Evolutionary conservation across 2,329 filamentous ascomycete genomes (phyloP).

Genomic region (Exophiala sp.): DNA sequence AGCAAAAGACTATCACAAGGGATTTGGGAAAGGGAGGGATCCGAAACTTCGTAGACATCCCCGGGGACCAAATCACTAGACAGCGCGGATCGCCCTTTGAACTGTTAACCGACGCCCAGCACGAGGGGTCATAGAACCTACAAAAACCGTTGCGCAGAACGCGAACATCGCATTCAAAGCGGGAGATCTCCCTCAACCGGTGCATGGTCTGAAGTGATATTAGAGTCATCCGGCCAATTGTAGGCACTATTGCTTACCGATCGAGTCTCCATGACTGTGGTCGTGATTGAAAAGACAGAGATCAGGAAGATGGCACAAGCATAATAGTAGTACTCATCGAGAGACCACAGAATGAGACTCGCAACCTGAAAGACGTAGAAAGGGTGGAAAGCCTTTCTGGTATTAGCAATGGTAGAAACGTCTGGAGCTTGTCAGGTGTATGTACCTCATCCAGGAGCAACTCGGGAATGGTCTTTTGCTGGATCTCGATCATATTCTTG

Average conservation of each 20-base stretch:
- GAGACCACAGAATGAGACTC: constrained; percentile 86
- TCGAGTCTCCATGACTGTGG: constrained; percentile 83
- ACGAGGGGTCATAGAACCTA: constrained; percentile 39
- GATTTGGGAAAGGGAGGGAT: constrained; percentile 79
- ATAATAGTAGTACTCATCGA: constrained; percentile 98
- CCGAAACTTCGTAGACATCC: constrained; percentile 94
- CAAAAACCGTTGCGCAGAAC: constrained; percentile 94
- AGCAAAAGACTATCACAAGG: constrained; percentile 88
- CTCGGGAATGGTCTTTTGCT: constrained; percentile 77
- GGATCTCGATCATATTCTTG: constrained; percentile 82
- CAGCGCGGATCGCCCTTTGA: constrained; percentile 69
- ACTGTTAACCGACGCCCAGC: background rate
- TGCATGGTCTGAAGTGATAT: constrained; percentile 63
- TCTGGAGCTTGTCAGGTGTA: too few species aligned
- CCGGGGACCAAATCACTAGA: constrained; percentile 89
- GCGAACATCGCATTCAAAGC: constrained; percentile 90
- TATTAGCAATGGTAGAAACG: constrained; percentile 10
- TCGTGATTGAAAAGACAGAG: constrained; percentile 83
- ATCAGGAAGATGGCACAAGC: constrained; percentile 91
- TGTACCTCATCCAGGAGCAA: constrained; percentile 81
- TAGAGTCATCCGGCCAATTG: constrained; percentile 8
- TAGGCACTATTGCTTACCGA: constrained; percentile 50
- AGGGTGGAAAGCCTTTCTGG: constrained; percentile 72
- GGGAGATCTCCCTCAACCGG: constrained; percentile 81
- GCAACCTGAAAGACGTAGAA: constrained; percentile 98